These are phyloP conservation scores for Tuber brumale DNA, from an alignment of 495 filamentous ascomycete genomes.

Conservation along the genomic window DNA sequence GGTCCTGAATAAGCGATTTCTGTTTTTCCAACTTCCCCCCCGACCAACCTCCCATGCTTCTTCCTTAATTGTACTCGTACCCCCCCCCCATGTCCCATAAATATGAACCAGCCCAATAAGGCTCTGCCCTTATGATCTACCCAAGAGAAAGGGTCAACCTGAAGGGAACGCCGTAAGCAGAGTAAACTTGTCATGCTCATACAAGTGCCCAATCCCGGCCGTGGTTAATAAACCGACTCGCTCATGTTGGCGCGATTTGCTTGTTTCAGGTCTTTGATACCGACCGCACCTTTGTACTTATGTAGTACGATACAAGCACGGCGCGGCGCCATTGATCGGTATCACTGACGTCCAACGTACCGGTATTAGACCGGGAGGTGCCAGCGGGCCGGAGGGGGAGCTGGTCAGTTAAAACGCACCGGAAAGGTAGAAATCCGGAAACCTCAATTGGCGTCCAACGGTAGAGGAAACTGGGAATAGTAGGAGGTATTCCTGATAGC, in stretches of 20 bases:
- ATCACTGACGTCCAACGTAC: background rate
- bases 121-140: background rate
- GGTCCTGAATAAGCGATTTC: background rate
- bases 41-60: background rate
- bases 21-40: background rate
- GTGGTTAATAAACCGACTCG: background rate
- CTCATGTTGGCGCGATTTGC: background rate
- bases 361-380: background rate
- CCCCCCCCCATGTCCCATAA: background rate
- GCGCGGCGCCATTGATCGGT: background rate
- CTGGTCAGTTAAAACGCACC: no score
- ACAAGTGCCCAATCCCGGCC: background rate
- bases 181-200: background rate
- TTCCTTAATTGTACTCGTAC: background rate
- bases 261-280: background rate
- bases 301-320: background rate
- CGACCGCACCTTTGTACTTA: background rate
- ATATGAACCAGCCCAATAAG: background rate
- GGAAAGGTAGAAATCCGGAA: no score
- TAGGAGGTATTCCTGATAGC: background rate
- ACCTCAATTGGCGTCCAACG: no score
- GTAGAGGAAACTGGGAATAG: background rate
- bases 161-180: slow-evolving; percentile 1
- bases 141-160: background rate
- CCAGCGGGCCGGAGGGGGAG: no score